Conservation (phyloP, 495 filamentous ascomycete species). For the Tuber aestivum region DNA sequence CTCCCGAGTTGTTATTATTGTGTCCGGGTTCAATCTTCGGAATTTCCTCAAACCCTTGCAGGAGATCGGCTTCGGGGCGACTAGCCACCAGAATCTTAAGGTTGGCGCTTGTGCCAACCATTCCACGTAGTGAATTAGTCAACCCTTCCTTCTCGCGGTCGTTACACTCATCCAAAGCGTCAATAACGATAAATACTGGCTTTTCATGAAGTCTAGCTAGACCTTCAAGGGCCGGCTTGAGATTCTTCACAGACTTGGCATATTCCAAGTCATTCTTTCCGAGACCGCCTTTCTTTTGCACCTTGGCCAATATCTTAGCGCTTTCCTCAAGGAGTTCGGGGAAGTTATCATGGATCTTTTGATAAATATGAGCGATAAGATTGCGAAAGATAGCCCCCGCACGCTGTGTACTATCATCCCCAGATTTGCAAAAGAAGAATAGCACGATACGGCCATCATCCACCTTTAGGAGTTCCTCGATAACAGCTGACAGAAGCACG, state of each 20-base stretch:
- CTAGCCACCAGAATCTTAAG: conserved; percentile 18
- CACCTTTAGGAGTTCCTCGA: conserved; percentile 6
- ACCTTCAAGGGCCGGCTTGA: conserved; percentile 14
- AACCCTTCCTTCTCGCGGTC: conserved; percentile 15
- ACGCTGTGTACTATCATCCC: conserved; percentile 19
- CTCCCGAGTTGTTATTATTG: conserved; percentile 13
- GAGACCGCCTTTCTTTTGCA: conserved; percentile 7
- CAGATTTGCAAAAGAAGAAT: conserved; percentile 24
- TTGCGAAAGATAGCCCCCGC: conserved; percentile 17
- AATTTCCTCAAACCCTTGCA: conserved; percentile 1
- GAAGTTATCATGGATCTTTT: conserved; percentile 10
- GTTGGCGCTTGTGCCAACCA: neutral
- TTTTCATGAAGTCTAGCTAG: conserved; percentile 4
- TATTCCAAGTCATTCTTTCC: conserved; percentile 4
- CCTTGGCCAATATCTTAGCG: conserved; percentile 12
- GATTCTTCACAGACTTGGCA: conserved; percentile 16
- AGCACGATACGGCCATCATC: conserved; percentile 11
- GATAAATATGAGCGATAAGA: conserved; percentile 14
- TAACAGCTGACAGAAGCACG: conserved; percentile 17
- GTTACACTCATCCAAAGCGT: conserved; percentile 41
- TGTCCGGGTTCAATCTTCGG: conserved; percentile 9
- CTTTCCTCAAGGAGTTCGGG: neutral
- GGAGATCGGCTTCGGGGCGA: conserved; percentile 13
- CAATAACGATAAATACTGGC: conserved; percentile 33
- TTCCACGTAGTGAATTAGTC: conserved; percentile 1